phyloP scores from a whole-genome alignment of 495 filamentous ascomycete species.

The Cercophora newfieldiana region DNA sequence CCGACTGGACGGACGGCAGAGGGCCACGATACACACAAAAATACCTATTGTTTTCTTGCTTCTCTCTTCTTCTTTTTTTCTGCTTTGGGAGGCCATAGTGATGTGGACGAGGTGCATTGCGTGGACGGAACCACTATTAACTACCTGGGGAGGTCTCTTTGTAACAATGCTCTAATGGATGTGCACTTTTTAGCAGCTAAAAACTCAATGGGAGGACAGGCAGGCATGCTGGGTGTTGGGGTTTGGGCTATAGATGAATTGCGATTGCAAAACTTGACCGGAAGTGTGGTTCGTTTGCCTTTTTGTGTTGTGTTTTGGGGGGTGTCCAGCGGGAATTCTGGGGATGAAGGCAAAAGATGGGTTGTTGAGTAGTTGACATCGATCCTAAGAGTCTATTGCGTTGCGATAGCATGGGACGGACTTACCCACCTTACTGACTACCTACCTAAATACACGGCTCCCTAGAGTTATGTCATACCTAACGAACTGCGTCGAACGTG shows the following conservation, averaged over 20 bases:
- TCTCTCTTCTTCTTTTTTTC: neutral
- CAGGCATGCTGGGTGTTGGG: neutral
- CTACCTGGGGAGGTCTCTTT: neutral
- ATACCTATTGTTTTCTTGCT: neutral
- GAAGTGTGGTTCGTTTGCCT: neutral
- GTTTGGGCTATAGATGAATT: neutral
- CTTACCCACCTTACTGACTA: too few relatives aligned
- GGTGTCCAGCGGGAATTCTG: neutral
- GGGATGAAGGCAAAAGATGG: too few relatives aligned
- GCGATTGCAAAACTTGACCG: neutral
- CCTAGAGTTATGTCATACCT: neutral
- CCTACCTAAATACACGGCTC: neutral
- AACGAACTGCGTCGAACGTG: neutral
- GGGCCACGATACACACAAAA: neutral
- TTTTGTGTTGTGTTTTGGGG: neutral
- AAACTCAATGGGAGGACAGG: neutral
- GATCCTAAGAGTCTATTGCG: too few relatives aligned
- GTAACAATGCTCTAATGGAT: neutral
- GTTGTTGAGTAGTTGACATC: too few relatives aligned
- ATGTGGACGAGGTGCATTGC: neutral
- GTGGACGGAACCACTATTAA: neutral
- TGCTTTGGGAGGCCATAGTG: neutral
- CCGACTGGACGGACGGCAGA: neutral
- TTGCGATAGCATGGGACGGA: too few relatives aligned
- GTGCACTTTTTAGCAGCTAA: neutral